A percentile compares a stretch with the other conserved stretches of the same genome.
Evolutionary conservation across 1,139 yeast genomes (phyloP).

Genomic region (Entelexis paramagnoliae): DNA sequence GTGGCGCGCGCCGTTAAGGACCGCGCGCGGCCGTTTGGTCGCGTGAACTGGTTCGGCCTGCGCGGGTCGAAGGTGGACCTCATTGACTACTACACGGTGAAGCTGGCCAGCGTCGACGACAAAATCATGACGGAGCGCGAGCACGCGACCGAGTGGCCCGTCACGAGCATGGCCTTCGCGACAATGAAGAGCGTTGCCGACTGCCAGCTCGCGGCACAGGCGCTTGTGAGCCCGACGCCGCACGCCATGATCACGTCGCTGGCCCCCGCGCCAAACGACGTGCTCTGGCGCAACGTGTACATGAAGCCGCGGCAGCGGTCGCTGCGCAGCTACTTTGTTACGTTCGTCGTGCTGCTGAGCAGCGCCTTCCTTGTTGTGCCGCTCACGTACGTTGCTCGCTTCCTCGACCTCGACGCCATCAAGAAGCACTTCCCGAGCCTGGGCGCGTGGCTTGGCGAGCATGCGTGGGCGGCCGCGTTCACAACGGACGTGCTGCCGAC

Average conservation of each 20-base stretch:
- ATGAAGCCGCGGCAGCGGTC: slow-evolving; percentile 49
- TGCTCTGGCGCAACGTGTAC: slow-evolving; percentile 67
- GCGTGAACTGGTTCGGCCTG: slow-evolving; percentile 41
- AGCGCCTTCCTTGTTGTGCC: slow-evolving; percentile 65
- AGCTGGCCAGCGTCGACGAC: slow-evolving; percentile 48
- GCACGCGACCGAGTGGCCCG: slow-evolving; percentile 33
- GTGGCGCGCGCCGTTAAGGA: slow-evolving; percentile 10
- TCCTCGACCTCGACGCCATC: slow-evolving; percentile 59
- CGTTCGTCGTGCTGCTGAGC: slow-evolving; percentile 50
- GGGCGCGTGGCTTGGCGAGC: slow-evolving; percentile 50
- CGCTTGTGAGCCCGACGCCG: slow-evolving; percentile 70
- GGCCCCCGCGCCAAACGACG: slow-evolving; percentile 85
- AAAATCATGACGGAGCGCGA: slow-evolving; percentile 45
- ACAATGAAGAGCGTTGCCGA: slow-evolving; percentile 79
- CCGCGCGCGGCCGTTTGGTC: slow-evolving; percentile 35
- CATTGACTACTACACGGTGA: slow-evolving; percentile 48
- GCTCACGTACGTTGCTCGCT: slow-evolving; percentile 59
- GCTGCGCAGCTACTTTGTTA: slow-evolving; percentile 50
- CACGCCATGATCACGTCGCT: slow-evolving; percentile 59
- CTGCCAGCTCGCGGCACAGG: slow-evolving; percentile 86
- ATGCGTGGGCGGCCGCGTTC: slow-evolving; percentile 49
- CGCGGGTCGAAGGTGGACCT: slow-evolving; percentile 56
- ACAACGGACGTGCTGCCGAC: slow-evolving; percentile 75
- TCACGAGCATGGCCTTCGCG: slow-evolving; percentile 54
- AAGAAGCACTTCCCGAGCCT: slow-evolving; percentile 62